Conservation (phyloP, 495 filamentous ascomycete genomes). For the Pseudomonodictys pantanalensis region DNA sequence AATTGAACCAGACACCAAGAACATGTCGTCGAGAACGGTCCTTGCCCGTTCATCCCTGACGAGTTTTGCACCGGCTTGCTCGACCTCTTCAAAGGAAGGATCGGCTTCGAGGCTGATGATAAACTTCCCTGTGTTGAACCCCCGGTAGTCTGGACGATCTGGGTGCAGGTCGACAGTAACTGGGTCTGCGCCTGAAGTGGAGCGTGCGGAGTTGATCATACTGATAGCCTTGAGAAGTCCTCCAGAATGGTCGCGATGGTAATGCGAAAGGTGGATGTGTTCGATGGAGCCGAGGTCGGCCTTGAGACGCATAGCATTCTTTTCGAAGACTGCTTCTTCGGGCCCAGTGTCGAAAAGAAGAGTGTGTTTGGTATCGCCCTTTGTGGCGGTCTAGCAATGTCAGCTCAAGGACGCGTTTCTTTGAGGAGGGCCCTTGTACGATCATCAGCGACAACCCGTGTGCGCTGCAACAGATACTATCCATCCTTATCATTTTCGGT, state of each 20-base stretch:
- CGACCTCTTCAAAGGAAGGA: constrained; percentile 55
- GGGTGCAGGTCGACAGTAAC: constrained; percentile 57
- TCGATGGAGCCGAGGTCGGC: constrained; percentile 46
- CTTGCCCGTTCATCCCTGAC: constrained; percentile 49
- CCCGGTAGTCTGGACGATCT: constrained; percentile 54
- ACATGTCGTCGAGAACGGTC: constrained; percentile 54
- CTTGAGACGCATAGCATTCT: constrained; percentile 52
- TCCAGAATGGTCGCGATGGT: constrained; percentile 63
- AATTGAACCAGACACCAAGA: constrained; percentile 58
- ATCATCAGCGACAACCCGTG: constrained; percentile 59
- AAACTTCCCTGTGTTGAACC: constrained; percentile 44
- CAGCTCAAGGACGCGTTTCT: no score
- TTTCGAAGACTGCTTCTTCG: constrained; percentile 55
- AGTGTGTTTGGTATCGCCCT: constrained; percentile 50
- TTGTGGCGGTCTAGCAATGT: constrained; percentile 52
- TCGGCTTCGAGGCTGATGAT: constrained; percentile 57
- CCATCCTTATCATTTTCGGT: constrained; percentile 32
- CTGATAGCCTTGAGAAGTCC: constrained; percentile 54
- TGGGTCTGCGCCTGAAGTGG: constrained; percentile 3
- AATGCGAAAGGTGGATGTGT: constrained; percentile 50
- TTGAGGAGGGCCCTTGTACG: constrained; percentile 32
- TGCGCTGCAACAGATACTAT: constrained; percentile 59
- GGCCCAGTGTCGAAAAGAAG: constrained; percentile 62
- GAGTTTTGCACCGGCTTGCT: constrained; percentile 47
- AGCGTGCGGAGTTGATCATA: constrained; percentile 43